phyloP scores from a whole-genome alignment of 2,329 filamentous ascomycete species.

The Daldinia sp. region DNA sequence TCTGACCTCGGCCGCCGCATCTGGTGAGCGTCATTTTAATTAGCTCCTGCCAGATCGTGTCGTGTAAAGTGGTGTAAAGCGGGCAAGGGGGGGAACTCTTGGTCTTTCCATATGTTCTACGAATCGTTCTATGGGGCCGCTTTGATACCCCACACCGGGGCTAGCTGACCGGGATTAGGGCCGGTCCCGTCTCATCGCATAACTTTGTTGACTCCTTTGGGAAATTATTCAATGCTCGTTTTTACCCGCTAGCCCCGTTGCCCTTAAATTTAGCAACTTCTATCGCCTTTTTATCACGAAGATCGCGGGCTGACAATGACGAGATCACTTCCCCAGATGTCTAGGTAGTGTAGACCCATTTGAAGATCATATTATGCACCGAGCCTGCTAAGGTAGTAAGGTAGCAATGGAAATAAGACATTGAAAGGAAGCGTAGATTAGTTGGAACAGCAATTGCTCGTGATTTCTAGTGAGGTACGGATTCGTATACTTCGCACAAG shows the following conservation, averaged over 20 bases:
- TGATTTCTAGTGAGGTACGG: too few species aligned
- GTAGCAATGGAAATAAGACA: slow-evolving; percentile 24
- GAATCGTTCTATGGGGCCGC: slow-evolving; percentile 52
- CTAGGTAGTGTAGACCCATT: slow-evolving; percentile 30
- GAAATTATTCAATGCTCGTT: slow-evolving; percentile 54
- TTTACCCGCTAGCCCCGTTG: slow-evolving; percentile 46
- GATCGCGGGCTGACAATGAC: slow-evolving; percentile 42
- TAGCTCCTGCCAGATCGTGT: slow-evolving; percentile 31
- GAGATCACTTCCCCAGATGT: slow-evolving; percentile 39
- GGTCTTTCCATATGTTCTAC: slow-evolving; percentile 49
- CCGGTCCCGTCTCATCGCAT: slow-evolving; percentile 49
- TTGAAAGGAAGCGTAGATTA: slow-evolving; percentile 4
- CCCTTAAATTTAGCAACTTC: slow-evolving; percentile 47
- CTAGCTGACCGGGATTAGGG: slow-evolving; percentile 39
- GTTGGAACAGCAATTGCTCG: neutral
- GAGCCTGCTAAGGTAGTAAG: too few species aligned
- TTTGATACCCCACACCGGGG: slow-evolving; percentile 33
- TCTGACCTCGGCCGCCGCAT: slow-evolving; percentile 25
- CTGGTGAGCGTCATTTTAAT: slow-evolving; percentile 22
- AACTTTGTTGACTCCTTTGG: slow-evolving; percentile 53
- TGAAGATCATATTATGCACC: slow-evolving; percentile 35
- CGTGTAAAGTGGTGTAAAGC: slow-evolving; percentile 33
- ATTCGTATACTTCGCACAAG: too few species aligned
- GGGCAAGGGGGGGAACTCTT: slow-evolving; percentile 23
- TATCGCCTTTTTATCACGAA: slow-evolving; percentile 42